Percentiles rank a stretch among this genome's conserved stretches.
Evolutionary conservation across 208 protist species (phyloP).

Genomic region (Trypanosomatidae sp.): DNA sequence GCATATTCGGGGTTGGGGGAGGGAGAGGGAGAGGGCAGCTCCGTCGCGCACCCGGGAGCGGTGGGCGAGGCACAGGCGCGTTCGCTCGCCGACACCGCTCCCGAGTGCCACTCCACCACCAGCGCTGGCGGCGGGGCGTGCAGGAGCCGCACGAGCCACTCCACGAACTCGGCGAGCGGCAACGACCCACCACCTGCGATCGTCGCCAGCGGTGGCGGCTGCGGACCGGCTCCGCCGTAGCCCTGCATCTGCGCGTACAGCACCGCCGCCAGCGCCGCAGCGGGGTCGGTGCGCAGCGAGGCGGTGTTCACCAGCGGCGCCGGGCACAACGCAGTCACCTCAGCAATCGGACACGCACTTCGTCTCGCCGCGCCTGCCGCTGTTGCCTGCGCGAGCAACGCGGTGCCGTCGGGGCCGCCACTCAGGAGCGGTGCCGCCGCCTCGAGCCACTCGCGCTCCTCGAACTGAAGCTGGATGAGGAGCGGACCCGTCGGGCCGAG

Average conservation of each 20-base stretch:
- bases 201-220: neutral
- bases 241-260: constrained; percentile 25
- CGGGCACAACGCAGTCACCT: constrained; percentile 18
- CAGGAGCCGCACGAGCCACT: constrained; percentile 52
- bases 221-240: neutral
- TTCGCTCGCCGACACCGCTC: no score
- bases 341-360: neutral
- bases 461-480: constrained; percentile 56
- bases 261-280: constrained; percentile 7
- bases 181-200: constrained; percentile 8
- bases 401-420: neutral
- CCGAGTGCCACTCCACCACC: constrained; percentile 67
- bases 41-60: neutral
- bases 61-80: neutral
- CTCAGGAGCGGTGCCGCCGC: neutral
- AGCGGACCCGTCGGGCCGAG: constrained; percentile 65
- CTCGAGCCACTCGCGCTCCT: constrained; percentile 31
- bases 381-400: neutral
- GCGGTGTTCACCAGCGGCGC: constrained; percentile 3
- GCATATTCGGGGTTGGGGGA: no score
- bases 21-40: no score
- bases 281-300: constrained; percentile 5
- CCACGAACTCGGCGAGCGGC: constrained; percentile 36
- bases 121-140: constrained; percentile 40
- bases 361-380: no score